Base-by-base conservation (phyloP, 1,284 basidiomycete species). In the Somion occarium region DNA sequence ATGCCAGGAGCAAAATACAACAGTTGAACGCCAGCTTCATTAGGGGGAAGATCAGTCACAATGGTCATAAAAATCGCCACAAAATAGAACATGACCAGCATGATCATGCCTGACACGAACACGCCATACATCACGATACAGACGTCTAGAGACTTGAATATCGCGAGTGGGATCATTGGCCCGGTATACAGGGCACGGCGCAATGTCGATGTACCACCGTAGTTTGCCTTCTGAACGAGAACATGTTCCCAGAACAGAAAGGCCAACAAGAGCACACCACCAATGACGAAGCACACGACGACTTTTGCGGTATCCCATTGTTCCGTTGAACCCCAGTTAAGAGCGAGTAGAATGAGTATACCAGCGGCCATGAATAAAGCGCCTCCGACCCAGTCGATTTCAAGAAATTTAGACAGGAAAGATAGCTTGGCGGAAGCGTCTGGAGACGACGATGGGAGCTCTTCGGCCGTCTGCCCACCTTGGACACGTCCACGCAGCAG, bases 21-120 rank as follows among this genome's bases (percentile, higher is more conserved):
- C 23, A 78, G 55, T 53, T 79, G 76, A 20, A 71, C 64, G 38
- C 76, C 77, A 15, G 73, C 66, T 24, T 67, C 56, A 13, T 65
- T 60, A 11, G 73, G 60, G 15, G 67, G 62, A 25, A 68, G 56
- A 1, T 71, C 73, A 26, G 61, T 63, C 9, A 75, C 77, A 47
- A 78, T 67, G 5, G 69, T 69, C 60, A 74, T 71, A 62, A 76
- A 78, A 46, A 79, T 74, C 0, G 78, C 69, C 43, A 79, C 66
- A 53, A 78, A 79, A 58, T 78, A 79, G 61, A 78, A 76, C 66
- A 75, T 72, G 48, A 74, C 76, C 52, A 79, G 66, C 70, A 73
- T 73, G 53, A 79, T 68, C 61, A 78, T 72, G 7, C 77, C 76
- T 1, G 64, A 65, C 4, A 72, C 66, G 46, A 75, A 69, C 15